These are phyloP conservation scores for Xerocomellus chrysenteron DNA, from an alignment of 768 basidiomycete genomes.

Conservation along the genomic window DNA sequence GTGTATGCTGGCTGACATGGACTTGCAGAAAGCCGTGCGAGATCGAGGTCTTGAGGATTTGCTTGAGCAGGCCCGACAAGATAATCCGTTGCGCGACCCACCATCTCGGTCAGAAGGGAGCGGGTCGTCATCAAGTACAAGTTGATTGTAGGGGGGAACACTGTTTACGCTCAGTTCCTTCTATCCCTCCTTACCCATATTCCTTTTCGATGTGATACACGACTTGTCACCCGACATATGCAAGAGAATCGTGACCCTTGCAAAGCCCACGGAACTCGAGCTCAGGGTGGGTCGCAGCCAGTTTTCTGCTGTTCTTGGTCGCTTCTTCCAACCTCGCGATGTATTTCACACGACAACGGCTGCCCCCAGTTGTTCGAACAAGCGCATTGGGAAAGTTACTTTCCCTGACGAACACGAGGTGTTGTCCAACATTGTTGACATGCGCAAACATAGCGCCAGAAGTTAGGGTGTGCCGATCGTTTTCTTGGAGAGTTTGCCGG, in stretches of 20 bases:
- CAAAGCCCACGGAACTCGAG: not conserved
- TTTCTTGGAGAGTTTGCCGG: too few relatives aligned
- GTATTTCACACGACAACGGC: not conserved
- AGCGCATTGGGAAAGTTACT: not conserved
- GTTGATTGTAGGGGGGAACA: conserved; percentile 3
- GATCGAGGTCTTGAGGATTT: conserved; percentile 75
- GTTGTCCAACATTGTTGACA: not conserved
- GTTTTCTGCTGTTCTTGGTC: not conserved
- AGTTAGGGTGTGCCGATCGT: too few relatives aligned
- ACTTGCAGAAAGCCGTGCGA: conserved; percentile 68
- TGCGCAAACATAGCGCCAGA: too few relatives aligned
- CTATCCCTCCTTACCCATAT: not conserved
- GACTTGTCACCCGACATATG: not conserved
- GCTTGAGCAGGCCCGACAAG: conserved; percentile 75
- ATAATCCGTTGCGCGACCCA: conserved; percentile 71
- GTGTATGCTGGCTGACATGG: not conserved
- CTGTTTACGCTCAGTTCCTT: not conserved
- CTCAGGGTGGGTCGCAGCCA: not conserved
- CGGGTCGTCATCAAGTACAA: conserved; percentile 11
- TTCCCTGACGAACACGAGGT: not conserved
- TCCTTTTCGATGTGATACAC: not conserved
- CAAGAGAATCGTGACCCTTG: not conserved
- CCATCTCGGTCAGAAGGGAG: conserved; percentile 30
- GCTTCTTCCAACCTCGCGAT: too few relatives aligned
- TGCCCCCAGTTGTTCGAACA: too few relatives aligned